Evolutionary conservation across 164 flowering plant genomes (phyloP).

Genomic region (Chimonanthus praecox): DNA sequence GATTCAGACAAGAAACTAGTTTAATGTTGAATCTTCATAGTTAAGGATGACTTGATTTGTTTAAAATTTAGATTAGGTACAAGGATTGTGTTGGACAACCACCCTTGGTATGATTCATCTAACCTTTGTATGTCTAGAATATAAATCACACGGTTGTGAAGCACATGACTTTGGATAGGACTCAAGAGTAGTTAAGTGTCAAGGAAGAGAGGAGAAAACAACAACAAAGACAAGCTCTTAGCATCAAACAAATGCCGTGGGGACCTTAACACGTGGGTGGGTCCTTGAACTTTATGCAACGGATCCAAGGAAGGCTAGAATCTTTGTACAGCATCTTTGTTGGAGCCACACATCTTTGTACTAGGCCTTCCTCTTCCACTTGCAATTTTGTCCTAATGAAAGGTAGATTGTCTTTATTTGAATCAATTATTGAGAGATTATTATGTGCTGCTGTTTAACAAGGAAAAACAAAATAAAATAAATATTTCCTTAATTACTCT

Average conservation of each 20-base stretch:
- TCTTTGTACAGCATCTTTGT: slow-evolving; percentile 19
- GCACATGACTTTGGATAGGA: neutral
- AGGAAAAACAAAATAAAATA: neutral
- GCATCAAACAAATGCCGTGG: slow-evolving; percentile 22
- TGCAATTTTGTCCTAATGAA: neutral
- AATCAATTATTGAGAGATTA: neutral
- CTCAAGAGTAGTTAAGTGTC: neutral
- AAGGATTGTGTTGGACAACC: too few relatives aligned
- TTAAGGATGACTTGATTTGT: too few relatives aligned
- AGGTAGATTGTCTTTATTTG: neutral
- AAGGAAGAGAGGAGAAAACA: slow-evolving; percentile 1
- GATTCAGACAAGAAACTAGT: too few relatives aligned
- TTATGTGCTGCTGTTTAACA: neutral
- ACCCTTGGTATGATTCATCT: neutral
- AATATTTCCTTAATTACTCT: neutral
- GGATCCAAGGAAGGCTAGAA: slow-evolving; percentile 16
- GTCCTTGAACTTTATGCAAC: slow-evolving; percentile 4
- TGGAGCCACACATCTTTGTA: slow-evolving; percentile 11
- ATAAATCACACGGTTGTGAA: slow-evolving; percentile 6
- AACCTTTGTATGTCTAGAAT: neutral
- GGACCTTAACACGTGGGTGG: slow-evolving; percentile 31
- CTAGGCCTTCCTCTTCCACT: neutral
- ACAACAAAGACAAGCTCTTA: slow-evolving; percentile 16
- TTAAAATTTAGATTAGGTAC: too few relatives aligned
- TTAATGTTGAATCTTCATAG: too few relatives aligned